Conservation (phyloP, 1,284 basidiomycete genomes). For the Malassezia obtusa region DNA sequence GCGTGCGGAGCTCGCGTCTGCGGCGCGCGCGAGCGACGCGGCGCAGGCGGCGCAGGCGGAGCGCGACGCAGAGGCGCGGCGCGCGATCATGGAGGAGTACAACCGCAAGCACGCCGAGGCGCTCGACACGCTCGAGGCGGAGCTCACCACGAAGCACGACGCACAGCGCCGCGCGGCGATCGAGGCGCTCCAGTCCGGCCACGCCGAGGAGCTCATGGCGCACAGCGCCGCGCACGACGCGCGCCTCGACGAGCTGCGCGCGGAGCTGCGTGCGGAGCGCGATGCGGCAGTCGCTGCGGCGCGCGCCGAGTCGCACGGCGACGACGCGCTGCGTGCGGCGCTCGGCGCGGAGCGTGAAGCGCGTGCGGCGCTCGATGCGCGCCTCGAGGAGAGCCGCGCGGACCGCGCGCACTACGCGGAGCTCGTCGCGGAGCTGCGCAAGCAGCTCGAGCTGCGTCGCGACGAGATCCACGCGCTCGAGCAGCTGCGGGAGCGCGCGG, state of each 20-base stretch:
- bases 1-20: background rate
- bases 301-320: too few species aligned
- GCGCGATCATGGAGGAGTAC: background rate
- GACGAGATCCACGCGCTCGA: constrained; percentile 4
- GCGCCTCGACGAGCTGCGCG: background rate
- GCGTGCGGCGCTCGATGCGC: background rate
- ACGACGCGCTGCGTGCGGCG: background rate
- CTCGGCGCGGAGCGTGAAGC: background rate
- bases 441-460: constrained; percentile 21
- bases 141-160: background rate
- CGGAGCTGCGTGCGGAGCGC: constrained; percentile 17
- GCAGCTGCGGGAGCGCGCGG: background rate
- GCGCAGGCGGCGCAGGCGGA: constrained; percentile 23
- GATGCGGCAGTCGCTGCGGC: background rate
- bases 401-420: constrained; percentile 16
- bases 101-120: background rate
- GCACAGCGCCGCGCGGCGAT: constrained; percentile 1
- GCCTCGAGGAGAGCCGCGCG: constrained; percentile 14
- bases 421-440: constrained; percentile 16
- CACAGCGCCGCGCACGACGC: constrained; percentile 6
- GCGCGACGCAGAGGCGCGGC: background rate
- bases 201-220: constrained; percentile 20
- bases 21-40: too few species aligned
- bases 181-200: constrained; percentile 20
- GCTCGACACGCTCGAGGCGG: constrained; percentile 1